Evolutionary conservation across 257 asterid species (phyloP), one percentile per base, ranked within the genome.

Genomic region (Henckelia pumila): DNA sequence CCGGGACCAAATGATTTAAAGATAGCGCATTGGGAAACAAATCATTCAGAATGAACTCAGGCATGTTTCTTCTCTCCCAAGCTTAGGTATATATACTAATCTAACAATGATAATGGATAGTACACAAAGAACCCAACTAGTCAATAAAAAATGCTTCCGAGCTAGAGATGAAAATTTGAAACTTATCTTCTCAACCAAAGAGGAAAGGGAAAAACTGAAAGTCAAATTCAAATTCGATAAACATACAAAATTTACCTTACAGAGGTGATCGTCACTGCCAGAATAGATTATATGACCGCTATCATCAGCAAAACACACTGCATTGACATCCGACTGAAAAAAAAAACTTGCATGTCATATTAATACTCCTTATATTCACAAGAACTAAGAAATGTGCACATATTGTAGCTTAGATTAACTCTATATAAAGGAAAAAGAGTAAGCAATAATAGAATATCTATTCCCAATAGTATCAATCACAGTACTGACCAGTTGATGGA

Each of bases 251-350:
- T 70, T 76, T 87, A 88, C 99, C 82, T 93, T 93, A 82, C 99
- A 93, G 23, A 90, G 92, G 81, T 75, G 76, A 77, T 93, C 99
- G 26, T 93, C 99, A 22, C 99, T 93, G 73, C 99, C 99, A n/a
- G 99, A 93, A 78, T 88, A 93, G 66, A 93, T 85, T 72, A 90
- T 73, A 77, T 93, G 91, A 59, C 99, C 97, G 53, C 84, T 85
- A 75, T 90, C 99, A 69, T 93, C 99, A 20, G 95, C 99, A 81
- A 90, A 93, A 85, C 99, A 90, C 32, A 93, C 99, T 68, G 96
- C 85, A 82, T 93, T 93, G 56, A 93, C 96, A 84, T 93, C 99
- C 76, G 88, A 80, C 99, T 93, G 97, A 86, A 77, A 78, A 24
- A 74, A 72, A 73, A 11, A 2, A n/a, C n/a, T 40, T 40, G 50